phyloP scores from a whole-genome alignment of 129 eudicot genomes.

The Gnaphalium uliginosum region DNA sequence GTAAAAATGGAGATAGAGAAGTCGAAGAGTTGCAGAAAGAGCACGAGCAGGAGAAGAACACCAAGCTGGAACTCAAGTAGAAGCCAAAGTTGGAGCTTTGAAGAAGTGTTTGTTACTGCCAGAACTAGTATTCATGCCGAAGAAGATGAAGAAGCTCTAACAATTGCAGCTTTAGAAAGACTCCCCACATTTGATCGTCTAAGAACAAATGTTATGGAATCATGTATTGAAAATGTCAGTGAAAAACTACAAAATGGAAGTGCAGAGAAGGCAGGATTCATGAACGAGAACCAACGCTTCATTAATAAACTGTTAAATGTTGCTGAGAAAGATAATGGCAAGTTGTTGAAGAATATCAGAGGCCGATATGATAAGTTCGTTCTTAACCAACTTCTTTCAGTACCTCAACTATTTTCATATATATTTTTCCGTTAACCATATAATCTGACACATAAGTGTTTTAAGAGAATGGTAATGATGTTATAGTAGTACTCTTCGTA shows the following conservation, averaged over 20 bases:
- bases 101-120: conserved; percentile 17
- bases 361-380: conserved; percentile 26
- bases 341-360: conserved; percentile 23
- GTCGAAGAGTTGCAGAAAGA: background rate
- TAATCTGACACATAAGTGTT: background rate
- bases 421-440: background rate
- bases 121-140: conserved; percentile 18
- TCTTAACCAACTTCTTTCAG: conserved; percentile 2
- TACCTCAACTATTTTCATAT: background rate
- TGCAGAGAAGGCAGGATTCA: background rate
- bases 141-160: conserved; percentile 30
- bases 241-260: background rate
- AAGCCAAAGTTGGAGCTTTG: conserved; percentile 35
- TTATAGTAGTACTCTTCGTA: no score
- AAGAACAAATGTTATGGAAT: conserved; percentile 6
- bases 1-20: conserved; percentile 21
- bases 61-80: conserved; percentile 18
- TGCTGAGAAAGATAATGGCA: conserved; percentile 21
- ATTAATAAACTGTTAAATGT: conserved; percentile 19
- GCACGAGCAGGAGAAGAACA: conserved; percentile 18
- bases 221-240: background rate
- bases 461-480: background rate
- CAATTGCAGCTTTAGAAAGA: conserved; percentile 18
- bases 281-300: conserved; percentile 9
- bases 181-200: conserved; percentile 17